A percentile compares a stretch with the other conserved stretches of the same genome.
These are phyloP conservation scores for Elaeis guineensis DNA, from an alignment of 176 grass and related monocot species.

Conservation along the genomic window DNA sequence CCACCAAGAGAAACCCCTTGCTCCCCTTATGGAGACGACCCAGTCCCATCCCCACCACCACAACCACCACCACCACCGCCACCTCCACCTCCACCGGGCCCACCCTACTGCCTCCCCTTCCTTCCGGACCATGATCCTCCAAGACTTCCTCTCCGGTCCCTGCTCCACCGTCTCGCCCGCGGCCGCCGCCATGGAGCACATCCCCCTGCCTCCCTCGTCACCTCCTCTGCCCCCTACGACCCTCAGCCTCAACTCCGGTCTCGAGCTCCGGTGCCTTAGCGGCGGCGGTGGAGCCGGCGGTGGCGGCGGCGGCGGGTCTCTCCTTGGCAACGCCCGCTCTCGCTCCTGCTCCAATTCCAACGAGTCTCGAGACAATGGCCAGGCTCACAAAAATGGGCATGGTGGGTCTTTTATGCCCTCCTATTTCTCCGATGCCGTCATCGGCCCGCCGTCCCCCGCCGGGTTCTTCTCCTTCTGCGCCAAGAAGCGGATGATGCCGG, in stretches of 20 bases:
- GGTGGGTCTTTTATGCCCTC: background rate
- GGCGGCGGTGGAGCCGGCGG: background rate
- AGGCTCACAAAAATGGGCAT: background rate
- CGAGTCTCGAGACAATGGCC: too few relatives aligned
- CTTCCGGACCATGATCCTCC: background rate
- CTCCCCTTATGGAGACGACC: too few relatives aligned
- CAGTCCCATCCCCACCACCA: too few relatives aligned
- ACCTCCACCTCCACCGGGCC: background rate
- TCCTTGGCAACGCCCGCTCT: too few relatives aligned
- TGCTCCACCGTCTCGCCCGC: too few relatives aligned
- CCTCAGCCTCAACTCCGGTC: conserved; percentile 2
- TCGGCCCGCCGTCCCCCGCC: background rate
- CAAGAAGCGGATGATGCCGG: background rate
- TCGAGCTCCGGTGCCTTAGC: background rate
- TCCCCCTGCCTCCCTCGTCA: background rate
- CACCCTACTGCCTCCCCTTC: background rate
- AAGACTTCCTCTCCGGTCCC: conserved; percentile 6
- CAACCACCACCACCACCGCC: too few relatives aligned
- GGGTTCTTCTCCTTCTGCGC: conserved; percentile 7
- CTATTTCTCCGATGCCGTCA: background rate
- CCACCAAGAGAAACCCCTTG: background rate
- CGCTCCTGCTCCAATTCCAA: background rate
- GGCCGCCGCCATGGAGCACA: too few relatives aligned
- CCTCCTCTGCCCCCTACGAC: background rate
- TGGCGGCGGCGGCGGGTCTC: too few relatives aligned